These are phyloP conservation scores for Cephaloascus fragrans DNA, from an alignment of 805 yeast genomes.

Conservation along the genomic window DNA sequence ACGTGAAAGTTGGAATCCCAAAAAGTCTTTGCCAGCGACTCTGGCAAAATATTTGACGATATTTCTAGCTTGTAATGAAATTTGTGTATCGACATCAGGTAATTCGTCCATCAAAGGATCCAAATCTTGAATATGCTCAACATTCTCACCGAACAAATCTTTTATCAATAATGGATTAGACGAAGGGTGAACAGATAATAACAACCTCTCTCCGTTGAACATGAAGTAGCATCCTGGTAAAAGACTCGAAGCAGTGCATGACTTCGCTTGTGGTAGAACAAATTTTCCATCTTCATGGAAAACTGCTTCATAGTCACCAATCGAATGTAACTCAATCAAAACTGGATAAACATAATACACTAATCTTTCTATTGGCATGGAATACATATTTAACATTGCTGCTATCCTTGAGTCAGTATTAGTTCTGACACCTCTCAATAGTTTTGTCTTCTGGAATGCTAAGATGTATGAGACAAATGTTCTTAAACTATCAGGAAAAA, in stretches of 20 bases:
- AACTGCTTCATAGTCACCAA: conserved; percentile 48
- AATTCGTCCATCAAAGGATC: conserved; percentile 45
- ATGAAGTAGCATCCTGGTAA: conserved; percentile 71
- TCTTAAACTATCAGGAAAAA: conserved; percentile 74
- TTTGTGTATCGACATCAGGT: conserved; percentile 61
- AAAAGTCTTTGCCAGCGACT: conserved; percentile 21
- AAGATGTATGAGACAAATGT: conserved; percentile 60
- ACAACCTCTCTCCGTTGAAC: conserved; percentile 54
- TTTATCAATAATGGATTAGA: conserved; percentile 57
- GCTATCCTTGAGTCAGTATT: conserved; percentile 58
- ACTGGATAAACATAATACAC: conserved; percentile 71
- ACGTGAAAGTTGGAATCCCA: conserved; percentile 52
- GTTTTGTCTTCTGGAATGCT: conserved; percentile 58
- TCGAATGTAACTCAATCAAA: conserved; percentile 59
- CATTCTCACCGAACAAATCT: conserved; percentile 61
- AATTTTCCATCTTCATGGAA: conserved; percentile 33
- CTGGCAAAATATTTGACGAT: conserved; percentile 45
- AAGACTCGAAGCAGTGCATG: conserved; percentile 31
- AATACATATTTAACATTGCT: conserved; percentile 39
- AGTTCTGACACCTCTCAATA: conserved; percentile 42
- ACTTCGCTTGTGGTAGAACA: conserved; percentile 38
- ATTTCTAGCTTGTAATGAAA: conserved; percentile 59
- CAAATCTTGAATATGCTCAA: conserved; percentile 34
- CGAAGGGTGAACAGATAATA: conserved; percentile 60
- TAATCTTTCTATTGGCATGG: conserved; percentile 46